Percentiles rank a stretch among this genome's conserved stretches.
Evolutionary conservation across 306 rosid genomes (phyloP).

Genomic region (Gynostemma pentaphyllum): DNA sequence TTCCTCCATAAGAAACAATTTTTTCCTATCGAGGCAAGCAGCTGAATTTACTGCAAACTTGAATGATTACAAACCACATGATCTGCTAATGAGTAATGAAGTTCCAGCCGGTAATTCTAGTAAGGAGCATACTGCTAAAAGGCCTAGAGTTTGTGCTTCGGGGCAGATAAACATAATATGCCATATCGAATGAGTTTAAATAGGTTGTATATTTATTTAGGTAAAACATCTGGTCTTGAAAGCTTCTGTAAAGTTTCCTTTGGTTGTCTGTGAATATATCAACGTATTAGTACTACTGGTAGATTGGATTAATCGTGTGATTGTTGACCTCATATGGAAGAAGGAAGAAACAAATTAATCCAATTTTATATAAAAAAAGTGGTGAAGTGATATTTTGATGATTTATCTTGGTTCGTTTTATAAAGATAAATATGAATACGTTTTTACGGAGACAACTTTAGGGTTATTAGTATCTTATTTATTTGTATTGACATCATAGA

Average conservation of each 20-base stretch:
- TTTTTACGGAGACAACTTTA: no score
- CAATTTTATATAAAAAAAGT: no score
- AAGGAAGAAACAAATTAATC: no score
- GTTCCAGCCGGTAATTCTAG: constrained; percentile 12
- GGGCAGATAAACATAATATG: not conserved
- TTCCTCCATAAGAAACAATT: constrained; percentile 12
- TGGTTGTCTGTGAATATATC: constrained; percentile 2
- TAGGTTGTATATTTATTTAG: not conserved
- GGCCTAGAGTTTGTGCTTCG: constrained; percentile 7
- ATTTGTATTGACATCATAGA: no score
- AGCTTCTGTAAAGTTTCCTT: not conserved
- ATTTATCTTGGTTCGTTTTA: no score
- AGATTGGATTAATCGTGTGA: no score
- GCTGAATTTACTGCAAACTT: constrained; percentile 13
- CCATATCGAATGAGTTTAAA: not conserved
- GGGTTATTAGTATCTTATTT: no score
- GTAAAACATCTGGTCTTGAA: not conserved
- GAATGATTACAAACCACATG: constrained; percentile 20
- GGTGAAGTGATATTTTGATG: no score
- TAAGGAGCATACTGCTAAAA: constrained; percentile 21
- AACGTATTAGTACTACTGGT: not conserved
- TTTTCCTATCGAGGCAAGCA: constrained; percentile 5
- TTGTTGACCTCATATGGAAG: no score
- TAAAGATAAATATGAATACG: no score
- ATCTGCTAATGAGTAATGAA: constrained; percentile 9